Percentiles rank a stretch among this genome's conserved stretches.
phyloP scores from a whole-genome alignment of 2,329 filamentous ascomycete species.

The Lomentospora prolificans region DNA sequence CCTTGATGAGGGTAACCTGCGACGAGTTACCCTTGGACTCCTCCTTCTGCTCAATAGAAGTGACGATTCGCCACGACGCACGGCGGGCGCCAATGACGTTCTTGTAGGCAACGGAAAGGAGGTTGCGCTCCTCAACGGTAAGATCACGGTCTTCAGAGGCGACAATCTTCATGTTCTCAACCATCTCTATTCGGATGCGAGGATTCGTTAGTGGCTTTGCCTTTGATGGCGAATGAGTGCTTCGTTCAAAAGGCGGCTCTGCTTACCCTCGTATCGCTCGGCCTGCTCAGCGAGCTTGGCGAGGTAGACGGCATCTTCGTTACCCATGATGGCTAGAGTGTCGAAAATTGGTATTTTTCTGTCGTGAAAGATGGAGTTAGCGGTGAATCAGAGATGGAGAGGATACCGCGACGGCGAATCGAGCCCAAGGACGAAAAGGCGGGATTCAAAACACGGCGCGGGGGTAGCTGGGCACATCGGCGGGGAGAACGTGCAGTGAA shows the following conservation, averaged over 20 bases:
- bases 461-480: not conserved
- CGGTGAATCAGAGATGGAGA: not conserved
- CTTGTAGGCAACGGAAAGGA: constrained; percentile 97
- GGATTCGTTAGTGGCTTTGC: constrained; percentile 12
- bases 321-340: constrained; percentile 58
- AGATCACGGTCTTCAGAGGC: constrained; percentile 78
- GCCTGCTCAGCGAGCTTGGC: constrained; percentile 99
- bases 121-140: constrained; percentile 92
- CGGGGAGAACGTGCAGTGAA: not conserved
- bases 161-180: constrained; percentile 99
- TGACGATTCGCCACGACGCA: constrained; percentile 97
- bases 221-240: constrained; percentile 10
- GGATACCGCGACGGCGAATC: not conserved
- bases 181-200: constrained; percentile 64
- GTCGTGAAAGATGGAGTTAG: not conserved
- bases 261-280: constrained; percentile 95
- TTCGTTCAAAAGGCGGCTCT: constrained; percentile 8
- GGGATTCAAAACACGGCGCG: not conserved
- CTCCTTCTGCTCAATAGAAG: constrained; percentile 98
- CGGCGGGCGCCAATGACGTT: constrained; percentile 95
- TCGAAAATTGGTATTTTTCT: constrained; percentile 3
- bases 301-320: constrained; percentile 98
- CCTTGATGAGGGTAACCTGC: constrained; percentile 87
- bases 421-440: not conserved
- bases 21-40: constrained; percentile 95